Base-by-base conservation (phyloP, 495 filamentous ascomycete genomes). In the Daldinia caldariorum region DNA sequence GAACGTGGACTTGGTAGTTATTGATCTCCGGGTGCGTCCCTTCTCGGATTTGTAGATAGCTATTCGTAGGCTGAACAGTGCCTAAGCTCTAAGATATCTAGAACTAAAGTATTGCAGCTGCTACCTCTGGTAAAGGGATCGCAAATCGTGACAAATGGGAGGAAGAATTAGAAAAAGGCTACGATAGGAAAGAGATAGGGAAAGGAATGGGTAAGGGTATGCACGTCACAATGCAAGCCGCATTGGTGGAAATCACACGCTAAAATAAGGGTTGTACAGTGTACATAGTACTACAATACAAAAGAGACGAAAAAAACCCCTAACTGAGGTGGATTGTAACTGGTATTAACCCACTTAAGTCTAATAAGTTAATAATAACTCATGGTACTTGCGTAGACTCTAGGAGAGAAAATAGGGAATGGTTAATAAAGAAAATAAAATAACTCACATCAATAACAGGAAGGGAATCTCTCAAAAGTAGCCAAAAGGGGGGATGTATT, bases 211-310 rank as follows among this genome's bases (percentile, higher is more conserved):
- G 31, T 51, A 64, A 50, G n/a, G 31, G 26, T 43, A 72, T 72
- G 70, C 70, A 72, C 70, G 70, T 72, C 70, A 72, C 70, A 72
- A 67, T 67, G 69, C 60, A 72, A 72, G 64, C 70, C 64, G 64
- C 70, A 68, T 65, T 72, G 70, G 69, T 59, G 57, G 61, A 61
- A 70, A 57, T 54, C 37, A 8, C 34, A 58, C 61, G 16, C 54
- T 60, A 66, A 61, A 56, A 49, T 54, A 60, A 43, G 20, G 56
- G 57, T 55, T 47, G 29, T 65, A 31, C 31, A 20, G 14, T 16
- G 66, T 51, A 58, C 39, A 35, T 6, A 16, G 6, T 14, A 14
- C 51, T 35, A 32, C 10, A 29, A 53, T 3, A 14, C 26, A 53
- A n/a, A 16, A 35, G 34, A 20, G 49, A 14, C 26, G 29, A 50